Base-by-base conservation (phyloP, 257 asterid genomes). In the Nicotiana undulata region DNA sequence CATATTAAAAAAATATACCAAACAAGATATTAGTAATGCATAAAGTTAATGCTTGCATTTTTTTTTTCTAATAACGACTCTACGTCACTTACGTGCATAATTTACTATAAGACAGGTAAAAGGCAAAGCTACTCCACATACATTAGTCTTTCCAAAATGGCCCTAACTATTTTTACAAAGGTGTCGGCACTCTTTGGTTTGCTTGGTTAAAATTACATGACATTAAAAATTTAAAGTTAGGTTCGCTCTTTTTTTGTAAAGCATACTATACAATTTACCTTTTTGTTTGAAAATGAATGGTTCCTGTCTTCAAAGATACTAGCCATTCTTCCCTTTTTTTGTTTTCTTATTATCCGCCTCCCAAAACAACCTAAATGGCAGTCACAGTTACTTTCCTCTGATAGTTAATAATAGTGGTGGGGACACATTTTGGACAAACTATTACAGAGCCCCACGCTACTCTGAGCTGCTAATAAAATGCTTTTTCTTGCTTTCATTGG, bases 361-460 rank as follows among this genome's bases (percentile, higher is more conserved):
- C 7, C 60, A 72, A 46, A 72, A 46, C 4, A 1, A 72, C 15
- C 78, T 58, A 44, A 46, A 44, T 68, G 40, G 76, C 55, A 59
- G 67, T 75, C 24, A 37, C 81, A 51, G 80, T 61, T 58, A 8
- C 63, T 80, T 55, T 3, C 3, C 17, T 66, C 68, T 59, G 26
- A 46, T 28, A 55, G 2, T 5, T 28, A 12, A 24, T 34, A 29
- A 32, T 75, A 56, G 59, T 18, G 24, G 77, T 46, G 28, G 64
- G 53, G 58, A 58, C 74, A 44, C 55, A 3, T 9, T 51, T 32
- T 20, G 44, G 22, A 22, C 80, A 37, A 20, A 53, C 34, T 51
- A 20, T 32, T 66, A 51, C 55, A 51, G 34, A 83, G 26, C 61
- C 81, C 86, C 81, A 81, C 84, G 17, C 59, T 83, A 55, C 29